Evolutionary conservation across 805 yeast genomes (phyloP), one percentile per base, ranked within the genome.

Genomic region (Tetrapisispora fleetii): DNA sequence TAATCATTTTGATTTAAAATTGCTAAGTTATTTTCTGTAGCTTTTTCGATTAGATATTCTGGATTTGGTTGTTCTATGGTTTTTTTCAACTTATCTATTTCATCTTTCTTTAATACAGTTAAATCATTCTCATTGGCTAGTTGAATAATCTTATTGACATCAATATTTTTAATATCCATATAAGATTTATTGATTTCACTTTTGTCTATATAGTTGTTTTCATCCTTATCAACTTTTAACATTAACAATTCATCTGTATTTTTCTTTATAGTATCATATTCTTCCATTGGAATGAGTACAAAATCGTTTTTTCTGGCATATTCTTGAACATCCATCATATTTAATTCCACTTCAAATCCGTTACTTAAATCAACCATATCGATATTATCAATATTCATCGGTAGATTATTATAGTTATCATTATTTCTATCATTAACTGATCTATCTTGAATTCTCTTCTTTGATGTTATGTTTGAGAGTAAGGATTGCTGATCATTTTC

Each of bases 291-390:
- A 4, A 57, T 16, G n/a, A 58, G 32, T 1, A 43, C 47, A 27
- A 48, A 52, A 37, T 50, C 43, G 28, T 46, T 28, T 11, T 37
- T 37, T 10, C 57, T 52, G 7, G 69, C 71, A 47, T 63, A 67
- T 10, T 54, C 44, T 45, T 64, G 58, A 17, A 68, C 57, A n/a
- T 62, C 63, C 4, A 47, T 51, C 19, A 55, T 50, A 1, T 63
- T 47, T 2, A 40, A 11, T 27, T 28, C 14, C 6, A n/a, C 4
- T 27, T 40, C 22, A 13, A 6, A 24, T 16, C 27, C 43, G 10
- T 11, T 18, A 16, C n/a, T 18, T 13, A 36, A 17, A 36, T 36
- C n/a, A 17, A 18, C n/a, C 19, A 36, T 16, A 13, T 36, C 38
- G 4, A 36, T 17, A 17, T 36, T n/a, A 36, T 18, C 38, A 36